These are phyloP conservation scores for Flaveria ramosissima DNA, from an alignment of 129 eudicot species.

Conservation along the genomic window DNA sequence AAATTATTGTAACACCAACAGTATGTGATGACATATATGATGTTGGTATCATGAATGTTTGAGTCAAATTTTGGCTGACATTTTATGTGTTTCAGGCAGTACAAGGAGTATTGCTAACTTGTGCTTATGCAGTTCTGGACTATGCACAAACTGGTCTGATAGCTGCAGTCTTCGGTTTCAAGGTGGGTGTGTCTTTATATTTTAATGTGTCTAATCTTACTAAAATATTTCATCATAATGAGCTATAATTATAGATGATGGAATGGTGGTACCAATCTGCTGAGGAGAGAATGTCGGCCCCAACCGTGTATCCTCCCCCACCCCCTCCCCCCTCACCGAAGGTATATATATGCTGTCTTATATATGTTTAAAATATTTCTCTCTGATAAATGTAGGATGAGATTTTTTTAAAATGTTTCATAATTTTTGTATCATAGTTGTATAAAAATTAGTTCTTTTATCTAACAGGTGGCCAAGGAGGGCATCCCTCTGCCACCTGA, in stretches of 20 bases:
- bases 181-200: slow-evolving; percentile 48
- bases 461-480: slow-evolving; percentile 77
- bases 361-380: background rate
- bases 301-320: slow-evolving; percentile 93
- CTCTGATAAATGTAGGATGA: background rate
- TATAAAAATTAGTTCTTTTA: background rate
- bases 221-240: slow-evolving; percentile 13
- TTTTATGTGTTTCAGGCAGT: slow-evolving; percentile 59
- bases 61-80: background rate
- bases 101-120: slow-evolving; percentile 77
- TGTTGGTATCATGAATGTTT: background rate
- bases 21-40: background rate
- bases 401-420: background rate
- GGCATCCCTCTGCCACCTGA: slow-evolving; percentile 89
- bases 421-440: background rate
- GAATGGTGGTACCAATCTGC: slow-evolving; percentile 99
- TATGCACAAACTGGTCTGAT: slow-evolving; percentile 98
- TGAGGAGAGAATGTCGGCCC: slow-evolving; percentile 95
- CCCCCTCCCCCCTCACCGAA: slow-evolving; percentile 95
- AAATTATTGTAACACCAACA: slow-evolving; percentile 9
- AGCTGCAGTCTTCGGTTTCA: slow-evolving; percentile 95
- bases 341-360: slow-evolving; percentile 40
- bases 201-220: background rate
- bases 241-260: slow-evolving; percentile 66
- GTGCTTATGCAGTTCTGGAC: slow-evolving; percentile 87